phyloP scores from a whole-genome alignment of 352 stramenopile species.

The Phytophthora fragariaefolia region DNA sequence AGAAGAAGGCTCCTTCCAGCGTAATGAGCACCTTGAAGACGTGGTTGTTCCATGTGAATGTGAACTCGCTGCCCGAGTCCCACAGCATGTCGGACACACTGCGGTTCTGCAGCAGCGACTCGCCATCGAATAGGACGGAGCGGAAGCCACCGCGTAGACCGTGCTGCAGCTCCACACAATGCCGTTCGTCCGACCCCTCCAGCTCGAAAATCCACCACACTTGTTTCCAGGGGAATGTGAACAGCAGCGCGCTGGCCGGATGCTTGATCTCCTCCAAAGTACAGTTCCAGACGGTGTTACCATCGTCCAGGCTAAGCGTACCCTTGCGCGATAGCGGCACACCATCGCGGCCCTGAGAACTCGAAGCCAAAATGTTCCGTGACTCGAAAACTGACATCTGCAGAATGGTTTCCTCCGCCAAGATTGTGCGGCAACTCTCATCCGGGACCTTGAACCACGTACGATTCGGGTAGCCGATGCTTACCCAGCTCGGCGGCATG shows the following conservation, averaged over 20 bases:
- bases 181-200: slow-evolving; percentile 51
- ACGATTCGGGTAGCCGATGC: slow-evolving; percentile 76
- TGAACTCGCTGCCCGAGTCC: slow-evolving; percentile 80
- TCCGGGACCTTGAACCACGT: slow-evolving; percentile 88
- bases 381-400: slow-evolving; percentile 79
- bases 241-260: slow-evolving; percentile 71
- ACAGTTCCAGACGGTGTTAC: slow-evolving; percentile 61
- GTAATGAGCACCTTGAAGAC: slow-evolving; percentile 81
- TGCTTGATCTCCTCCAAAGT: slow-evolving; percentile 89
- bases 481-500: slow-evolving; percentile 82
- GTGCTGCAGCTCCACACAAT: slow-evolving; percentile 83
- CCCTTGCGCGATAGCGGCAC: slow-evolving; percentile 72
- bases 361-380: slow-evolving; percentile 73
- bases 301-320: slow-evolving; percentile 52
- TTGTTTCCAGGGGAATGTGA: slow-evolving; percentile 90
- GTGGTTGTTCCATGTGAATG: slow-evolving; percentile 69
- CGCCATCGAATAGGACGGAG: slow-evolving; percentile 74
- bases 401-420: slow-evolving; percentile 75
- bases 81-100: slow-evolving; percentile 79
- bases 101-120: slow-evolving; percentile 69
- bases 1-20: slow-evolving; percentile 86
- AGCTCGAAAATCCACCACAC: slow-evolving; percentile 86
- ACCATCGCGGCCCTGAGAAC: slow-evolving; percentile 72
- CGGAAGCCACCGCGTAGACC: slow-evolving; percentile 78
- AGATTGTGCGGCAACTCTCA: slow-evolving; percentile 61